Evolutionary conservation across 2,329 filamentous ascomycete genomes (phyloP).

Genomic region (Colletotrichum sansevieriae): DNA sequence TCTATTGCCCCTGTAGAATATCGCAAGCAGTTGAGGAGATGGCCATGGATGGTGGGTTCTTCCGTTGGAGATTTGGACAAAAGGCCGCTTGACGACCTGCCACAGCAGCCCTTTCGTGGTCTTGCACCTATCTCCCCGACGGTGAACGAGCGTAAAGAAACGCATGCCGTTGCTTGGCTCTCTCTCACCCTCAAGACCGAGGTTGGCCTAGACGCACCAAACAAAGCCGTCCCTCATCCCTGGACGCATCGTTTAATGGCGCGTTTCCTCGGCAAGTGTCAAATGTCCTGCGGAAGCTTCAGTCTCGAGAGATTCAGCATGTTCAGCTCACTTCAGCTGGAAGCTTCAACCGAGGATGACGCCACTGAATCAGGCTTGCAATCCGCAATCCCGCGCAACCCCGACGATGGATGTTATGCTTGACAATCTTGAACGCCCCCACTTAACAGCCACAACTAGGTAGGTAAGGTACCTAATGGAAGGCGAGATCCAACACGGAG

Average conservation of each 20-base stretch:
- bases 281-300: neutral
- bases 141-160: neutral
- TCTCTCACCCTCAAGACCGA: neutral
- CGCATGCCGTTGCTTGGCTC: constrained; percentile 3
- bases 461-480: neutral
- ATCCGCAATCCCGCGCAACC: too few species aligned
- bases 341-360: neutral
- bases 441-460: constrained; percentile 29
- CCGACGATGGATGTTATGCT: constrained; percentile 18
- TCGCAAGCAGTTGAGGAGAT: neutral
- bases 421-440: constrained; percentile 24
- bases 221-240: too few species aligned
- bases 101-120: neutral
- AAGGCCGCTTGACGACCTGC: constrained; percentile 2
- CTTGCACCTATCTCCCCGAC: neutral
- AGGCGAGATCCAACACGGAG: constrained; percentile 7
- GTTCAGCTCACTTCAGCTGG: constrained; percentile 6
- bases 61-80: constrained; percentile 13
- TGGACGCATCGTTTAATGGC: neutral
- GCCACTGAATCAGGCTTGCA: neutral
- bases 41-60: constrained; percentile 9
- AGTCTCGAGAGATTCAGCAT: neutral
- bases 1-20: constrained; percentile 11
- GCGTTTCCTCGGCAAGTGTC: constrained; percentile 15
- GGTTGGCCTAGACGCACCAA: too few species aligned